phyloP scores from a whole-genome alignment of 2,329 filamentous ascomycete genomes.

The Fusarium multiceps region DNA sequence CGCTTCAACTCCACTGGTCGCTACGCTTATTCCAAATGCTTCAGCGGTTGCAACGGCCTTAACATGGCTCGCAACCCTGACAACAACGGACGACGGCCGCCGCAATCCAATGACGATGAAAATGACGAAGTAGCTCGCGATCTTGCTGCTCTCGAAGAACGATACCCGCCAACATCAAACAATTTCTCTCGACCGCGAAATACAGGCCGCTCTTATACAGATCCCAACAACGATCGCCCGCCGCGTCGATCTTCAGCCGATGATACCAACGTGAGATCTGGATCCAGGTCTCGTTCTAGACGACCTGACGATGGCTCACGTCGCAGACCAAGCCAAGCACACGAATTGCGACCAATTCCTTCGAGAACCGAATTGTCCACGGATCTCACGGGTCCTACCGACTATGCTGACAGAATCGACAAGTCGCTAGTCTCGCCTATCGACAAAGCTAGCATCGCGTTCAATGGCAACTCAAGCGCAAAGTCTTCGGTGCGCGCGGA shows the following conservation, averaged over 20 bases:
- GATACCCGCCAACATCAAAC: constrained; percentile 30
- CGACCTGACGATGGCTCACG: constrained; percentile 28
- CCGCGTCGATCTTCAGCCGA: constrained; percentile 27
- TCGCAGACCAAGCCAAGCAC: constrained; percentile 7
- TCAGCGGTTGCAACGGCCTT: constrained; percentile 35
- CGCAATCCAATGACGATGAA: constrained; percentile 17
- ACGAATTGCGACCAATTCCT: constrained; percentile 44
- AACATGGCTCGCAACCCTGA: constrained; percentile 47
- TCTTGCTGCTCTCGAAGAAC: constrained; percentile 41
- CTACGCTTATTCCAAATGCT: constrained; percentile 42
- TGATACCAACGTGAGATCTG: constrained; percentile 31
- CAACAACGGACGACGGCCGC: constrained; percentile 36
- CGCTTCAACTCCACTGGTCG: constrained; percentile 11
- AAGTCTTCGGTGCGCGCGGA: constrained; percentile 40
- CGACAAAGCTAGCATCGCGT: constrained; percentile 32
- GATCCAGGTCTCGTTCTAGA: constrained; percentile 27
- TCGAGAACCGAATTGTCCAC: constrained; percentile 32
- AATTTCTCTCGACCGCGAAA: constrained; percentile 39
- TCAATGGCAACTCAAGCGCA: constrained; percentile 1
- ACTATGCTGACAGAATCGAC: constrained; percentile 34
- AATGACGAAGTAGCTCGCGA: constrained; percentile 39
- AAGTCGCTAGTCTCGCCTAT: constrained; percentile 21
- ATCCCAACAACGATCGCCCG: constrained; percentile 28
- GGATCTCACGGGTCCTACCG: constrained; percentile 18
- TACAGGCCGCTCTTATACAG: constrained; percentile 27